Conservation (phyloP, 2,329 filamentous ascomycete species). For the Paecilomyces fulvus region DNA sequence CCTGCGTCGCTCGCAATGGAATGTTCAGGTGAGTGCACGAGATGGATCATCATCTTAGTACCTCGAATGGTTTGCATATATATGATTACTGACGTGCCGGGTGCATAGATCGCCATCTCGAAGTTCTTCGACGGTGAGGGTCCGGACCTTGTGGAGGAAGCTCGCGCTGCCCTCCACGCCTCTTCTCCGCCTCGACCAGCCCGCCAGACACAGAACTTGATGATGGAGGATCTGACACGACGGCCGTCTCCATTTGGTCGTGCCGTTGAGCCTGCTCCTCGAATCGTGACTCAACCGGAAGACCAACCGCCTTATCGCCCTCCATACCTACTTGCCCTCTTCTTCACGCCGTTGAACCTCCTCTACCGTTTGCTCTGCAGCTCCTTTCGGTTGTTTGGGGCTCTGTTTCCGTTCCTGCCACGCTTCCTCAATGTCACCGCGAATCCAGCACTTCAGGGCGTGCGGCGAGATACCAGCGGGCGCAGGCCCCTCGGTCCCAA, state of each 20-base stretch:
- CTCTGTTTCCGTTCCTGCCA: conserved; percentile 73
- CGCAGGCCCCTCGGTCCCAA: conserved; percentile 71
- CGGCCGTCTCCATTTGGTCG: conserved; percentile 23
- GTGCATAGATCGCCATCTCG: conserved; percentile 73
- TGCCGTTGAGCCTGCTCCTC: conserved; percentile 62
- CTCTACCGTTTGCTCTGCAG: conserved; percentile 63
- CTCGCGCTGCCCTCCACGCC: conserved; percentile 54
- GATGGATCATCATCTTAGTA: background rate
- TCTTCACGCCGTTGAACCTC: conserved; percentile 74
- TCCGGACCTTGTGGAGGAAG: conserved; percentile 71
- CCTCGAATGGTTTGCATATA: background rate
- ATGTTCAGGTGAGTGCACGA: conserved; percentile 62
- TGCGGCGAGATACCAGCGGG: conserved; percentile 52
- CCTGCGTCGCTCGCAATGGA: conserved; percentile 86
- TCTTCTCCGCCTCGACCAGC: conserved; percentile 52
- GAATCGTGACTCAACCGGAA: conserved; percentile 70
- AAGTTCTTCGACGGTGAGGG: conserved; percentile 98
- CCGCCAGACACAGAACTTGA: conserved; percentile 64
- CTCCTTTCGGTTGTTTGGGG: conserved; percentile 63
- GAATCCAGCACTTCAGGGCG: conserved; percentile 42
- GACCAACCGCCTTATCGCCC: conserved; percentile 58
- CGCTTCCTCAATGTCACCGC: conserved; percentile 41
- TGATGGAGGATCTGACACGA: conserved; percentile 37
- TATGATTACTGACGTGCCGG: conserved; percentile 8
- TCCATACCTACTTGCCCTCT: conserved; percentile 65